A percentile compares a stretch with the other conserved stretches of the same genome.
These are phyloP conservation scores for Mycena citricolor DNA, from an alignment of 1,284 basidiomycete genomes.

Conservation along the genomic window DNA sequence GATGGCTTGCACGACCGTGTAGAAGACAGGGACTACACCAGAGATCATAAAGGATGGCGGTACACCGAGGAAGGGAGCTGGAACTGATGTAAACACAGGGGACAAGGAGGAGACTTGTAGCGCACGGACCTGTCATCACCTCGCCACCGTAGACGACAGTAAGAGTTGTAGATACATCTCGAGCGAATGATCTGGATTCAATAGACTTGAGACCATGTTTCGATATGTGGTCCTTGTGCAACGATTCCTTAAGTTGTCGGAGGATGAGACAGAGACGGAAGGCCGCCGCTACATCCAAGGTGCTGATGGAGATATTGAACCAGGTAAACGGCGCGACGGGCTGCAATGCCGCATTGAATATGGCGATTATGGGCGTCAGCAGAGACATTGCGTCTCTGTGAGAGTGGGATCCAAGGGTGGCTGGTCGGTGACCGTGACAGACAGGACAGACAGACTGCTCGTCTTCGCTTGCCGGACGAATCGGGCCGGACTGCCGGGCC, in stretches of 20 bases:
- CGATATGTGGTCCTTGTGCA: slow-evolving; percentile 43
- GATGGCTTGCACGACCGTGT: slow-evolving; percentile 50
- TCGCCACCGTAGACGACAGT: slow-evolving; percentile 75
- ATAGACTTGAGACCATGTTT: slow-evolving; percentile 33
- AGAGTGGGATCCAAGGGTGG: slow-evolving; percentile 5
- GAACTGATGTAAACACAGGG: slow-evolving; percentile 24
- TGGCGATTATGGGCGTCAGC: slow-evolving; percentile 45
- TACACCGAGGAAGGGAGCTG: slow-evolving; percentile 63
- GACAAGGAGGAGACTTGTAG: slow-evolving; percentile 13
- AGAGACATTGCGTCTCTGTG: too few relatives aligned
- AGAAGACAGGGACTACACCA: slow-evolving; percentile 56
- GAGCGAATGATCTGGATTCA: slow-evolving; percentile 56
- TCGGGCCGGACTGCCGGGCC: too few relatives aligned
- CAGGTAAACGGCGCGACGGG: slow-evolving; percentile 70
- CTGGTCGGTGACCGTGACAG: background rate
- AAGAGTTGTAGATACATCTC: slow-evolving; percentile 56
- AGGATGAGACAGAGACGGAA: slow-evolving; percentile 66
- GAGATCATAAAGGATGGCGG: slow-evolving; percentile 73
- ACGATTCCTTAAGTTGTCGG: slow-evolving; percentile 60
- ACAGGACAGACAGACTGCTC: too few relatives aligned
- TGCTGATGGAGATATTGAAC: slow-evolving; percentile 58
- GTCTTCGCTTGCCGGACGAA: too few relatives aligned
- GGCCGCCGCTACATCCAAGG: slow-evolving; percentile 64
- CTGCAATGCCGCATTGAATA: slow-evolving; percentile 53
- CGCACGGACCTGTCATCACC: slow-evolving; percentile 55